Base-by-base conservation (phyloP, 805 yeast genomes). In the Groenewaldozyma salmanticensis region DNA sequence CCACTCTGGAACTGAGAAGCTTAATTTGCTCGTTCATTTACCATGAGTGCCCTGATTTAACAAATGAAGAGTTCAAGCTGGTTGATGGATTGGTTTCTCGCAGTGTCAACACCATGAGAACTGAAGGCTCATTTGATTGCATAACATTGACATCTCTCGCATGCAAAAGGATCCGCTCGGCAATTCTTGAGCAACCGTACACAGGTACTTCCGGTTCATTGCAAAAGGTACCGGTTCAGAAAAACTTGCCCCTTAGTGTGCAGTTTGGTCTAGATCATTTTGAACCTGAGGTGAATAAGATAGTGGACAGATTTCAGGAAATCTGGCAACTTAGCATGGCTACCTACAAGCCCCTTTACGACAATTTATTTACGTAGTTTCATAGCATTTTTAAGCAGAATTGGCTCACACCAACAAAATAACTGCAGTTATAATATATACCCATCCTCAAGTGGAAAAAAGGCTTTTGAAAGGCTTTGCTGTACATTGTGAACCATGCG, bases 281-380 rank as follows among this genome's bases (percentile, higher is more conserved):
- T 38, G 47, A 50, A 16, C 16, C 35, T 16, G 50, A 46, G 27
- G 39, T 49, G 19, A 38, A 31, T 27, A 37, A 35, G 17, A 49
- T 50, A 21, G 41, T 38, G 11, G 43, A 46, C 13, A 35, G 29
- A 18, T 41, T 42, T 5, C 20, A 24, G 3, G 32, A 31, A 4
- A 47, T 50, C 33, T 49, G 52, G 54, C 38, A 42, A 35, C 31
- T 43, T 13, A 41, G 46, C 18, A 35, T 43, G 7, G 45, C 32
- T 2, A 47, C 46, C 4, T 50, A 50, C 31, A 38, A 43, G 46
- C 54, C 52, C 3, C 35, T 50, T 9, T 50, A 49, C 29, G 47
- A 47, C 31, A 33, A 36, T 5, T 20, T 49, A 19, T 24, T 24
- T 24, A 7, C 29, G 7, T 24, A 24, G 13, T 9, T 24, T 24